phyloP scores from a whole-genome alignment of 768 basidiomycete genomes.

The Russula virescens region DNA sequence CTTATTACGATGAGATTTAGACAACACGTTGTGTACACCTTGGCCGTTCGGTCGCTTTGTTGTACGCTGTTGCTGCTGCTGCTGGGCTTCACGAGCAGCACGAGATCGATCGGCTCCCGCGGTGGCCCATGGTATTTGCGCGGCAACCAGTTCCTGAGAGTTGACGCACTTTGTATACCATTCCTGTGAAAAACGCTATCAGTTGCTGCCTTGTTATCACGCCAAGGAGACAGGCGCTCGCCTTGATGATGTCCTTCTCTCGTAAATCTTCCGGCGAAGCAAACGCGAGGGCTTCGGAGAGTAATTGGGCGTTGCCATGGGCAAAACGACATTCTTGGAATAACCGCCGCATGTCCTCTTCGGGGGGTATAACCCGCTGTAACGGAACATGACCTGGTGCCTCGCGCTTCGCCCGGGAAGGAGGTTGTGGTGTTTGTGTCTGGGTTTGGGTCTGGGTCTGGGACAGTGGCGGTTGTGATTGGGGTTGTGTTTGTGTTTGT shows the following conservation, averaged over 20 bases:
- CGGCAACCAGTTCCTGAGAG: conserved; percentile 79
- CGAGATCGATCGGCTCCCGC: conserved; percentile 74
- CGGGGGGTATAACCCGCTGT: conserved; percentile 53
- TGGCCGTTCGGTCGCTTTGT: conserved; percentile 15
- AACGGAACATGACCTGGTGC: conserved; percentile 27
- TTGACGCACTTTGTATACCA: conserved; percentile 72
- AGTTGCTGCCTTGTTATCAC: not conserved
- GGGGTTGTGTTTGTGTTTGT: conserved; percentile 1
- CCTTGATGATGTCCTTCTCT: conserved; percentile 59
- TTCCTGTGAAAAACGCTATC: conserved; percentile 50
- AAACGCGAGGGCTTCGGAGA: conserved; percentile 64
- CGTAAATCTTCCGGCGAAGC: conserved; percentile 67
- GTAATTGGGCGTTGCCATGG: conserved; percentile 68
- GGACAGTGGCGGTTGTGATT: not conserved
- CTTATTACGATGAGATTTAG: conserved; percentile 5
- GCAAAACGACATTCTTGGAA: conserved; percentile 84
- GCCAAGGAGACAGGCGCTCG: conserved; percentile 29
- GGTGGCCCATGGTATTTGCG: conserved; percentile 89
- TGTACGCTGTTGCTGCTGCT: conserved; percentile 16
- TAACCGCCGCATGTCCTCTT: conserved; percentile 79
- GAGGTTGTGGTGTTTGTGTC: not conserved
- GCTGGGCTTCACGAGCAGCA: conserved; percentile 20
- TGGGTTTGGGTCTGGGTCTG: not conserved
- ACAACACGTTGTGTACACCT: not conserved
- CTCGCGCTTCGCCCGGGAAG: conserved; percentile 21